Evolutionary conservation across 192 early-diverging fungal species (phyloP), one percentile per base, ranked within the genome.

Genomic region (Rhizophagus prolifer): DNA sequence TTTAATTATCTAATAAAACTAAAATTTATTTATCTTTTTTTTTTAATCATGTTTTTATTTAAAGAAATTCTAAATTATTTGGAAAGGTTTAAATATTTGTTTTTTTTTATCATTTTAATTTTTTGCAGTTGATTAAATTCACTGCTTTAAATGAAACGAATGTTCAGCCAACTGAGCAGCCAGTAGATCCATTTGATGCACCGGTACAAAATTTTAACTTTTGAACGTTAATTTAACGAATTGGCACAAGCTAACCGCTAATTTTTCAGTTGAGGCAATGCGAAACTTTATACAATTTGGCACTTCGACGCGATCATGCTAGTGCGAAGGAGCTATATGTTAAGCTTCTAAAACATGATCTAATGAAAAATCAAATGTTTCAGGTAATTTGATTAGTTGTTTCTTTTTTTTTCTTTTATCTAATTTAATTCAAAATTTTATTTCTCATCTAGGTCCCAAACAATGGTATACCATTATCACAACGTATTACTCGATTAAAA

Each of bases 261-360:
- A n/a, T 38, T 12, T n/a, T 36, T 36, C 23, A 67, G 65, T 70
- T 70, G 0, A 34, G 25, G 26, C 23, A 70, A 70, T 70, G 68
- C 38, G 68, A 70, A 47, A 70, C 28, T 13, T n/a, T 36, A 25
- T 70, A 70, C 44, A 70, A 70, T 70, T 70, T 70, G n/a, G 68
- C 68, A 4, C 23, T 70, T 26, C 36, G 68, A 26, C 19, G 68
- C 36, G 38, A 47, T 70, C 68, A 23, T 47, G 12, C 41, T 3
- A 47, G 12, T 25, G 44, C 68, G 16, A 70, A 47, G 26, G 41
- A 70, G 13, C 13, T 34, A 23, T 70, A 70, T 47, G 1, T 14
- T 9, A 41, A 9, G 6, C 41, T 70, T 23, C 44, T 70, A 23
- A 70, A 46, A 28, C 41, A 46, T 12, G 68, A 70, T 13, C 26